Conservation (phyloP, 2,329 filamentous ascomycete species). For the Verticillium albo-atrum region DNA sequence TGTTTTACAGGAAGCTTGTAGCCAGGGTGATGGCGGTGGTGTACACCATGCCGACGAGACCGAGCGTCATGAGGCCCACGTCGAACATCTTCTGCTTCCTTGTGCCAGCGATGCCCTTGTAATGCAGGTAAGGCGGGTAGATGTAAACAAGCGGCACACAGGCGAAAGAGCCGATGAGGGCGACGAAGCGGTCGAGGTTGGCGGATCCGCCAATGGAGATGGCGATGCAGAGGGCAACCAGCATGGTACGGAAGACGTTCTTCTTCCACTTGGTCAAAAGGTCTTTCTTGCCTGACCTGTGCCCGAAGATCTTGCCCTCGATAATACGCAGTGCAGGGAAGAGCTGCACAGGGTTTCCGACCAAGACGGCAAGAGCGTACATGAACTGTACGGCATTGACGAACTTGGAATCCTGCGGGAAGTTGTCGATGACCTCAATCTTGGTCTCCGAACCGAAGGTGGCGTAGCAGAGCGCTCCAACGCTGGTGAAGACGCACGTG, state of each 20-base stretch:
- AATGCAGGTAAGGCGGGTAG: slow-evolving; percentile 69
- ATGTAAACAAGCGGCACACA: slow-evolving; percentile 95
- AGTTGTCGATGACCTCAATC: slow-evolving; percentile 74
- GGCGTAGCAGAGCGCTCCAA: slow-evolving; percentile 69
- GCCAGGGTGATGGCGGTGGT: slow-evolving; percentile 60
- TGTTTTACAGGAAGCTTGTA: slow-evolving; percentile 29
- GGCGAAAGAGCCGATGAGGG: slow-evolving; percentile 93
- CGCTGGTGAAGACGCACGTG: slow-evolving; percentile 67
- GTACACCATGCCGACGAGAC: slow-evolving; percentile 64
- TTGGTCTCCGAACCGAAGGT: slow-evolving; percentile 65
- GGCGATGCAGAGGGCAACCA: slow-evolving; percentile 55
- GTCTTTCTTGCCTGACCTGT: slow-evolving; percentile 62
- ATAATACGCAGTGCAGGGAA: slow-evolving; percentile 71
- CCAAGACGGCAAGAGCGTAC: slow-evolving; percentile 69
- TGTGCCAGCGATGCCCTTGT: slow-evolving; percentile 59
- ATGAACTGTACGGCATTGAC: slow-evolving; percentile 74
- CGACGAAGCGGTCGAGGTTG: slow-evolving; percentile 87
- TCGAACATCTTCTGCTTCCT: slow-evolving; percentile 53
- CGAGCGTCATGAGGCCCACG: slow-evolving; percentile 57
- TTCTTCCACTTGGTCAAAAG: slow-evolving; percentile 70
- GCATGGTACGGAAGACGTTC: slow-evolving; percentile 56
- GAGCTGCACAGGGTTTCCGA: slow-evolving; percentile 69
- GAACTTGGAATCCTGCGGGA: slow-evolving; percentile 64
- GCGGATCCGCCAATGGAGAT: slow-evolving; percentile 61
- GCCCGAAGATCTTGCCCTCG: slow-evolving; percentile 63